Evolutionary conservation across 2,329 filamentous ascomycete genomes (phyloP), one percentile per base, ranked within the genome.

Genomic region (Monosporascus sp.): DNA sequence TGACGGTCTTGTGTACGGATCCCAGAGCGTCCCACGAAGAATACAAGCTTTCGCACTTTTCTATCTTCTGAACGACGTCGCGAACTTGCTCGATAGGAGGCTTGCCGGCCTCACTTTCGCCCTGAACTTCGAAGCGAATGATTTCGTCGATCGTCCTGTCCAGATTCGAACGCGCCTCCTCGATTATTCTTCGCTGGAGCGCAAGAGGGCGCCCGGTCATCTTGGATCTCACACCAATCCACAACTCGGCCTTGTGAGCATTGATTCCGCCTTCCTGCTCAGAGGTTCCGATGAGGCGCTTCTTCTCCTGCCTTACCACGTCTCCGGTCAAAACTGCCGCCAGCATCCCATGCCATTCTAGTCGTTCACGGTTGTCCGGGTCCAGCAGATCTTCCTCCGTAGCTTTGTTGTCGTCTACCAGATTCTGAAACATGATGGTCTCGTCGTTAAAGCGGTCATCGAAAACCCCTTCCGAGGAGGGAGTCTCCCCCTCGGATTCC

Each of bases 301-400:
- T 96, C 78, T 99, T 99, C 74, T 99, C 94, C 70, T 99, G 94
- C 64, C 90, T 90, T 53, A 99, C 93, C 8, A 99, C 94, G 69
- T 99, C 94, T 59, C 94, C 94, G 1, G 92, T 97, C 60, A 99
- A 75, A 4, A 99, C 94, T 15, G 93, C 95, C 55, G 93, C 90
- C 52, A 99, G 75, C 94, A 99, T 99, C 3, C 90, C 90, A 72
- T 99, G 92, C 94, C 94, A 99, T 72, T 99, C 94, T 24, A 99
- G 77, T 45, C 93, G 81, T 70, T 97, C 94, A 56, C 92, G 82
- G 65, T 92, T 97, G 58, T 86, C 84, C 1, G 91, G 89, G 62
- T 97, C 89, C 69, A 89, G 88, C 50, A 97, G 72, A 68, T 99
- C 94, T 64, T 97, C 94, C 24, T 90, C 80, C 3, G 90, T 94